These are phyloP conservation scores for Solanum arcanum DNA, from an alignment of 257 asterid species.

Conservation along the genomic window DNA sequence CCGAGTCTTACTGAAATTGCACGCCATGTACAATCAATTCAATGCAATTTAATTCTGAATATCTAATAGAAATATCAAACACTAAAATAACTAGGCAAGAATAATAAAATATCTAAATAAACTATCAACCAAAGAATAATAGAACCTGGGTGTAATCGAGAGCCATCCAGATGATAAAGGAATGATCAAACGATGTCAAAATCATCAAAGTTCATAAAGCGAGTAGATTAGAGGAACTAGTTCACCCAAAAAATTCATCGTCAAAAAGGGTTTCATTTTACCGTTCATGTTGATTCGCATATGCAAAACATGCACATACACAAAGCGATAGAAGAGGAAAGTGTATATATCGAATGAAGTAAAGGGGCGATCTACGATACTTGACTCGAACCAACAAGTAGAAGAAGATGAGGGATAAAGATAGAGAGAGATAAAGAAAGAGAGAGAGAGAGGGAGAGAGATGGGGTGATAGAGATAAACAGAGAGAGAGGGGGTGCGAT, in stretches of 20 bases:
- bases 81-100: background rate
- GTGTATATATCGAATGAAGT: background rate
- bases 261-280: background rate
- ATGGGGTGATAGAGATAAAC: too few relatives aligned
- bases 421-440: too few relatives aligned
- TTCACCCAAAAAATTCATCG: too few relatives aligned
- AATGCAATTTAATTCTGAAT: too few relatives aligned
- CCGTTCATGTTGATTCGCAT: background rate
- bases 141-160: background rate
- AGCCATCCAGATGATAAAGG: rapidly evolving
- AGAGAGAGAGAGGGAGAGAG: too few relatives aligned
- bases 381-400: background rate
- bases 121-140: background rate
- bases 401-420: background rate
- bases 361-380: background rate
- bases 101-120: background rate
- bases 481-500: background rate
- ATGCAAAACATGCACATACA: background rate
- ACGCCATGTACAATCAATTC: background rate
- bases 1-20: background rate
- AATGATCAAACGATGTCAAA: too few relatives aligned
- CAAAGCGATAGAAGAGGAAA: background rate
- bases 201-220: too few relatives aligned
- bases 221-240: too few relatives aligned
- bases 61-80: background rate